Evolutionary conservation across 345 rosid genomes (phyloP).

Genomic region (Hibiscus mutabilis): DNA sequence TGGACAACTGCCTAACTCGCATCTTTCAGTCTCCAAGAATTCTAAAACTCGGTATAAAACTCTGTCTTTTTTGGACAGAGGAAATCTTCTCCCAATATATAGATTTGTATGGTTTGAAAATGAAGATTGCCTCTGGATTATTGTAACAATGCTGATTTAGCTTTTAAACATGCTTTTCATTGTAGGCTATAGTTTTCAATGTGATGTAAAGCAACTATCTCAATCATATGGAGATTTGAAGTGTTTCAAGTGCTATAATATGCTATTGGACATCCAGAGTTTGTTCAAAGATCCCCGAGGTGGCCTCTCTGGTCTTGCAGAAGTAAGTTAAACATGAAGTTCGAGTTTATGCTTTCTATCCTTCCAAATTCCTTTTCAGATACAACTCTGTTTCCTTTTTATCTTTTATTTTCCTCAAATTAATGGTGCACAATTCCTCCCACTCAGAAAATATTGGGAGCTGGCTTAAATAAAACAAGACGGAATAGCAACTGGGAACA

Average conservation of each 20-base stretch:
- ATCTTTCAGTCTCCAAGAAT: conserved; percentile 64
- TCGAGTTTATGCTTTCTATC: not conserved
- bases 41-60: conserved; percentile 74
- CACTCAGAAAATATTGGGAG: conserved; percentile 78
- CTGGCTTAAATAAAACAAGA: conserved; percentile 80
- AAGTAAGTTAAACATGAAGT: conserved; percentile 36
- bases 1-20: conserved; percentile 64
- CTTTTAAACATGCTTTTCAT: not conserved
- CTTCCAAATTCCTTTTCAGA: not conserved
- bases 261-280: conserved; percentile 75
- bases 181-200: conserved; percentile 77
- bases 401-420: not conserved
- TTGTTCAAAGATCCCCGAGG: conserved; percentile 63
- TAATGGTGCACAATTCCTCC: not conserved
- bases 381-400: too few species aligned
- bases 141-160: not conserved
- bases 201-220: conserved; percentile 63
- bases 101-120: not conserved
- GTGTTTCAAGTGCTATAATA: conserved; percentile 78
- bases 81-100: not conserved
- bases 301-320: conserved; percentile 77
- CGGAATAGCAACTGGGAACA: conserved; percentile 51
- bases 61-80: conserved; percentile 9
- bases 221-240: conserved; percentile 59
- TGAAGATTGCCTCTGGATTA: not conserved